Evolutionary conservation across 345 rosid species (phyloP), one percentile per base, ranked within the genome.

Genomic region (Citrus mangshanensis): DNA sequence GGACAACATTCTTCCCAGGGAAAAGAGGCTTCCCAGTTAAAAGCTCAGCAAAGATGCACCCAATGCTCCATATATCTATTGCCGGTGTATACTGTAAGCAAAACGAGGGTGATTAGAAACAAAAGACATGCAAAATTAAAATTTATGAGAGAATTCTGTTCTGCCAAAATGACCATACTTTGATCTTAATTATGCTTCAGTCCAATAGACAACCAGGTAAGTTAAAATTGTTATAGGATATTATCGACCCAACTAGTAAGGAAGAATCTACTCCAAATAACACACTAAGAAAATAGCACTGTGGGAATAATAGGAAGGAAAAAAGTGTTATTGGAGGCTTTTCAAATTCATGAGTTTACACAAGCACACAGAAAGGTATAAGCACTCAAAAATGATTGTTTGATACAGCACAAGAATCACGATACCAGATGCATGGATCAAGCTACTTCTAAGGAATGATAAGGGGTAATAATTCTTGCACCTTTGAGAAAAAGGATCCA

Each of bases 401-500:
- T 37, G 40, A 71, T 77, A 73, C 38, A 77, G 56, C 56, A 66
- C 73, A 77, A 64, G 12, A 24, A 40, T 51, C 49, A 22, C 5
- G 56, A 59, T 71, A 58, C 68, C 55, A 55, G 75, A 75, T 65
- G 56, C 81, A 61, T 77, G 81, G 3, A 79, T 75, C 62, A 80
- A 64, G 81, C 59, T 65, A 82, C 74, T 72, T 78, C 73, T 74
- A 86, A 75, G 73, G 16, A 83, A 78, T 75, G 79, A 65, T 73
- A 81, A 80, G 69, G 42, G 42, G 73, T 46, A 72, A 62, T 16
- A 72, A 66, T 67, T 71, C 63, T 76, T 61, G 77, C 78, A 95
- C 98, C 97, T 95, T 95, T 55, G 98, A 93, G 93, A 92, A 92
- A 85, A 93, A 95, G 32, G 98, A 95, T 78, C 98, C 98, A 83